phyloP scores from a whole-genome alignment of 139 green algal genomes.

The Chlamydomonas applanata region DNA sequence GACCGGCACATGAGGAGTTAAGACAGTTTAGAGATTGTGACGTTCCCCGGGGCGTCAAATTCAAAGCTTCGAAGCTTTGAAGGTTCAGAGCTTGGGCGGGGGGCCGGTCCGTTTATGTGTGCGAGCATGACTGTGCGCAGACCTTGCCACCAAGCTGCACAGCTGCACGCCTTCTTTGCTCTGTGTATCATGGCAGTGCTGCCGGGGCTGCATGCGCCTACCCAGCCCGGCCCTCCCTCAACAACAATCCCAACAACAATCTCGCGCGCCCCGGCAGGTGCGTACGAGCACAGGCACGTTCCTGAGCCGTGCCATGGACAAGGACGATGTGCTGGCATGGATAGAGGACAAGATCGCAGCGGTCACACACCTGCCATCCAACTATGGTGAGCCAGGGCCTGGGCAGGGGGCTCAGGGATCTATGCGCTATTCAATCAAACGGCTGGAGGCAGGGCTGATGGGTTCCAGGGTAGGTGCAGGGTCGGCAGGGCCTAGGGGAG shows the following conservation, averaged over 20 bases:
- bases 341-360: conserved; percentile 48
- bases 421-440: no score
- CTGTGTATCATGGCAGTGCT: not conserved
- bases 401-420: not conserved
- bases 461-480: not conserved
- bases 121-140: no score
- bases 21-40: no score
- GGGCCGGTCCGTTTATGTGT: not conserved
- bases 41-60: no score
- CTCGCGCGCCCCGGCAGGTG: no score
- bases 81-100: not conserved
- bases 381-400: conserved; percentile 39
- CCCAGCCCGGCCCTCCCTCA: no score
- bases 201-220: not conserved
- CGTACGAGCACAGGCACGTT: conserved; percentile 46
- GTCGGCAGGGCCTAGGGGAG: no score
- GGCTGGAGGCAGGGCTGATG: not conserved
- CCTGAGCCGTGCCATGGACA: conserved; percentile 19
- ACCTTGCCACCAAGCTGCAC: no score
- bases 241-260: no score
- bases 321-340: conserved; percentile 22
- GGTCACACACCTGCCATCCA: conserved; percentile 35
- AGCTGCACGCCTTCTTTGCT: not conserved
- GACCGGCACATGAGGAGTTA: not conserved
- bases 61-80: no score